phyloP scores from a whole-genome alignment of 345 rosid genomes.

The Brassica nigra region DNA sequence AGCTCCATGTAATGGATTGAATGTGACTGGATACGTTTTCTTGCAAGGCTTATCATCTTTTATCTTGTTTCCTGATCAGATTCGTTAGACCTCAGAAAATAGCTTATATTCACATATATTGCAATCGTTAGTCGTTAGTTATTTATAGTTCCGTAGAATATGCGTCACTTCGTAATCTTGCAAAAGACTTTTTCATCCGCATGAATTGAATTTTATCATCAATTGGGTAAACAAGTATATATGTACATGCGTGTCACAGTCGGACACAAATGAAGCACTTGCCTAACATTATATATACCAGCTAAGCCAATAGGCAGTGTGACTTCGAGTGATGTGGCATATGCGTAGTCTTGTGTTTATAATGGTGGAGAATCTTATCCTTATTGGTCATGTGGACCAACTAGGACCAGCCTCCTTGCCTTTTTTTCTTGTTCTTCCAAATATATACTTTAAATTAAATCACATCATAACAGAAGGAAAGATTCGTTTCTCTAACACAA shows the following conservation, averaged over 20 bases:
- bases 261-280: slow-evolving; percentile 19
- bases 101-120: slow-evolving; percentile 6
- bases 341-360: slow-evolving; percentile 24
- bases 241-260: slow-evolving; percentile 16
- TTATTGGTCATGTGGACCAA: slow-evolving; percentile 41
- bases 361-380: slow-evolving; percentile 39
- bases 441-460: slow-evolving; percentile 13
- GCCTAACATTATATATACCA: slow-evolving; percentile 17
- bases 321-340: slow-evolving; percentile 28
- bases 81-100: slow-evolving; percentile 14
- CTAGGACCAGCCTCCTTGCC: slow-evolving; percentile 25
- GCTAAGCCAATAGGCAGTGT: slow-evolving; percentile 36
- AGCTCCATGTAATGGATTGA: slow-evolving; percentile 18
- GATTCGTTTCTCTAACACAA: slow-evolving; percentile 2
- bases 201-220: background rate
- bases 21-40: slow-evolving; percentile 34
- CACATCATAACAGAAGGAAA: background rate
- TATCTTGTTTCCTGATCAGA: slow-evolving; percentile 8
- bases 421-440: slow-evolving; percentile 30
- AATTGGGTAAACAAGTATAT: background rate
- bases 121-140: slow-evolving; percentile 15
- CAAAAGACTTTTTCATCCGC: slow-evolving; percentile 10
- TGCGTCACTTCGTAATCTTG: slow-evolving; percentile 29
- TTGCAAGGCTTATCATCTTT: slow-evolving; percentile 24
- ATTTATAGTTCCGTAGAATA: slow-evolving; percentile 24